A percentile compares a stretch with the other conserved stretches of the same genome.
phyloP scores from a whole-genome alignment of 1,284 basidiomycete species.

The Rhodotorula sp. region DNA sequence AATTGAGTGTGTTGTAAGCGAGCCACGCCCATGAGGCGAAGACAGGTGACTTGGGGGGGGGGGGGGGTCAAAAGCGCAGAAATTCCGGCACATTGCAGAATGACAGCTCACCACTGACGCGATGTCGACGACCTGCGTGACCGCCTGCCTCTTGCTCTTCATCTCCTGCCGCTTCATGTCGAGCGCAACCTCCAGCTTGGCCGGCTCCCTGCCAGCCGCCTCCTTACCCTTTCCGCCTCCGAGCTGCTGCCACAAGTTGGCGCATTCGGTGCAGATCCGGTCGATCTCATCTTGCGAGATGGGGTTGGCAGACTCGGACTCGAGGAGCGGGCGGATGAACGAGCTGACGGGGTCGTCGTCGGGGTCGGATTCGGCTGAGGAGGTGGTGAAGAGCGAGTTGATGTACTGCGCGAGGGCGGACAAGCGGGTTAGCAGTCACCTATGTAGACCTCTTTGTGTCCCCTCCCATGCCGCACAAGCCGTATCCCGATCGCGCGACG shows the following conservation, averaged over 20 bases:
- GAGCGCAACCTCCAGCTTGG: conserved; percentile 87
- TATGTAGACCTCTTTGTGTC: too few relatives aligned
- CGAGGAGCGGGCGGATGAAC: conserved; percentile 42
- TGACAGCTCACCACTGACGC: conserved; percentile 29
- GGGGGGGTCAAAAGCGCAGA: not conserved
- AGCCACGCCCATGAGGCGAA: too few relatives aligned
- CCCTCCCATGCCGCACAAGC: not conserved
- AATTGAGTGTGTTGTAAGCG: not conserved
- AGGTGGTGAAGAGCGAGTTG: conserved; percentile 22
- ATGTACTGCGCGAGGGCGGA: conserved; percentile 4
- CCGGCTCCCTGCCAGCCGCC: conserved; percentile 51
- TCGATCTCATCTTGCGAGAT: conserved; percentile 65
- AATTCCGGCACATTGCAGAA: conserved; percentile 51
- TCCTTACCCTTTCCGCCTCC: conserved; percentile 47
- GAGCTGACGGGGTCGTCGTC: conserved; percentile 52
- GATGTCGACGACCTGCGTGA: conserved; percentile 47
- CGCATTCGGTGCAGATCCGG: conserved; percentile 64
- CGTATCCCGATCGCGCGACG: not conserved
- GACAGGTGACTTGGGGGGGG: too few relatives aligned
- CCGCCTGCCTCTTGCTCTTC: conserved; percentile 47
- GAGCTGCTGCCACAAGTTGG: conserved; percentile 61
- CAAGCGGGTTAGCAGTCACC: not conserved
- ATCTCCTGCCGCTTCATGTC: conserved; percentile 77
- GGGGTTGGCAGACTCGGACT: conserved; percentile 56
- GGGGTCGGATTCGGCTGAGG: conserved; percentile 36